Conservation (phyloP, 1,284 basidiomycete genomes). For the Jaminaea rosea region DNA sequence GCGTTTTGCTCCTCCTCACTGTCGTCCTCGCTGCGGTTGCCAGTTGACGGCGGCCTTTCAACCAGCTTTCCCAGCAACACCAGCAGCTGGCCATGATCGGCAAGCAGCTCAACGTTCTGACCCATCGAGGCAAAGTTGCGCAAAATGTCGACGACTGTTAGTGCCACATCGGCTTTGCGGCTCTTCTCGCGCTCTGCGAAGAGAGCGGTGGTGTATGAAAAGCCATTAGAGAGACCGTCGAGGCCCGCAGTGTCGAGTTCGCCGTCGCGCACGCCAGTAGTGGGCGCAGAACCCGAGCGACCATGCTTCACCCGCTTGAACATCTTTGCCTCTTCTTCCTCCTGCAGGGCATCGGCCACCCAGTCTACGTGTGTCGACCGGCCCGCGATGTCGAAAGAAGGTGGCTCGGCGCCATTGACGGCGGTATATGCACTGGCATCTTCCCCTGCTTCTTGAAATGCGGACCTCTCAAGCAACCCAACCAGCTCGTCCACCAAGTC, state of each 20-base stretch:
- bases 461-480: slow-evolving; percentile 73
- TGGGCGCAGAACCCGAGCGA: slow-evolving; percentile 13
- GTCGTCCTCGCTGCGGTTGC: slow-evolving; percentile 3
- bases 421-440: too few relatives aligned
- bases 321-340: slow-evolving; percentile 31
- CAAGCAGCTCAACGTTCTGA: slow-evolving; percentile 66
- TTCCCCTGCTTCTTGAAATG: slow-evolving; percentile 57
- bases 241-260: not conserved
- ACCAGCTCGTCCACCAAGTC: slow-evolving; percentile 80
- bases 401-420: not conserved
- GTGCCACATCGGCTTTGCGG: slow-evolving; percentile 56
- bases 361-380: slow-evolving; percentile 32
- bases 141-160: slow-evolving; percentile 68
- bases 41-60: too few relatives aligned
- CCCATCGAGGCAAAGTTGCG: slow-evolving; percentile 70
- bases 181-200: slow-evolving; percentile 17
- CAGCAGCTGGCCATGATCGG: slow-evolving; percentile 59
- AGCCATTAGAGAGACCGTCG: not conserved
- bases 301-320: slow-evolving; percentile 17
- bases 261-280: too few relatives aligned
- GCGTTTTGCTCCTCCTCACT: slow-evolving; percentile 1
- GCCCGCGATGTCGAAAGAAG: not conserved
- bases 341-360: slow-evolving; percentile 30
- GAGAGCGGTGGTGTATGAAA: not conserved
- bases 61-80: slow-evolving; percentile 58